Base-by-base conservation (phyloP, 148 eudicot species). In the Rhododendron griersonianum region DNA sequence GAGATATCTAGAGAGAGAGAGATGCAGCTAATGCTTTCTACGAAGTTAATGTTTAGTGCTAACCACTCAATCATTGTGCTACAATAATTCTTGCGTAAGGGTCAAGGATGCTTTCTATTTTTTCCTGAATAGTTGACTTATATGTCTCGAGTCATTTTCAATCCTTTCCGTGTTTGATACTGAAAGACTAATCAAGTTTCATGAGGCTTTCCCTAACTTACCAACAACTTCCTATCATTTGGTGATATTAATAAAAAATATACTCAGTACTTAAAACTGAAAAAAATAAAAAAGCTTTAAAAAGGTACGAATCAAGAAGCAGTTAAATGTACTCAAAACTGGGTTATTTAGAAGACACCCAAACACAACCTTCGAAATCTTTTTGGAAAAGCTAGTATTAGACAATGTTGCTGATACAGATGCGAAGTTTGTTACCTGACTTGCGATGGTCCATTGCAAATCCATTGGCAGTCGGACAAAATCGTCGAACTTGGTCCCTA, bases 401-500 rank as follows among this genome's bases (percentile, higher is more conserved):
- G 39, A 28, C 75, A 23, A 41, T 82, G 19, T 30, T 11, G 30
- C 19, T 82, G 47, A 41, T 78, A 11, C 2, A 41, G 53, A 77
- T 18, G 67, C 25, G 3, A 57, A 81, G 28, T 71, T 28, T 44
- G 1, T 59, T 91, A 92, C 95, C 95, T 92, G 93, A 59, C 88
- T 91, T 63, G 92, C 89, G 13, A 93, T 91, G 28, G 93, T 89
- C 95, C 95, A 92, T 84, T 94, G 96, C 75, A 94, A 85, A 89
- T 92, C 94, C 15, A 88, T 86, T 33, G 96, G 96, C 55, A 91
- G 90, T 51, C 93, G 91, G 33, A 90, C 92, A 41, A 94, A 94
- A 65, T 94, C 96, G 55, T 94, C 95, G 67, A 94, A 94, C 86
- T 94, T 94, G 80, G 95, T 94, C 37, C 96, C 96, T 33, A 94